phyloP scores from a whole-genome alignment of 139 green algal species.

The Coccomyxa sp. region DNA sequence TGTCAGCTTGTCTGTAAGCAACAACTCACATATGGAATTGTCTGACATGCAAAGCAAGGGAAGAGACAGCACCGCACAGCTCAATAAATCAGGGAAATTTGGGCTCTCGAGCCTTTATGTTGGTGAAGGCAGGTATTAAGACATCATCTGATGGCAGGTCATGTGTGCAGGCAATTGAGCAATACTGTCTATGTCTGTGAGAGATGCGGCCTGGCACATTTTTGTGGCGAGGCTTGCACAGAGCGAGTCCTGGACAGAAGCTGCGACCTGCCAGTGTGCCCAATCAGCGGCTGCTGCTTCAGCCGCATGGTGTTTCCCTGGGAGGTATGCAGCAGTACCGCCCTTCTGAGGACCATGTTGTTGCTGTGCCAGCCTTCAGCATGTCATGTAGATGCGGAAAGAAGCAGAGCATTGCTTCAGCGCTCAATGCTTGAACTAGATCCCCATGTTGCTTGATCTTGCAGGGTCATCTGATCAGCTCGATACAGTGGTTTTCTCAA shows the following conservation, averaged over 20 bases:
- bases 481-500: not conserved
- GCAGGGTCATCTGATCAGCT: not conserved
- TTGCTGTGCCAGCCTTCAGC: no score
- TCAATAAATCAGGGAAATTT: no score
- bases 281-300: slow-evolving; percentile 19
- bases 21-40: no score
- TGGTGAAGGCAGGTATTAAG: no score
- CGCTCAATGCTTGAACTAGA: not conserved
- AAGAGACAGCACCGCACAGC: no score
- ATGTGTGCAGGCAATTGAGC: not conserved
- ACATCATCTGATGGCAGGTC: no score
- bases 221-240: slow-evolving; percentile 19
- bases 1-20: no score
- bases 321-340: slow-evolving; percentile 10
- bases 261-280: slow-evolving; percentile 19
- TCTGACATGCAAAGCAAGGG: no score
- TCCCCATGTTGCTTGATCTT: not conserved
- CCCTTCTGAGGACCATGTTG: no score
- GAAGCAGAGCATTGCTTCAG: no score
- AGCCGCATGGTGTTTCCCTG: slow-evolving; percentile 7
- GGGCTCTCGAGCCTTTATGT: no score
- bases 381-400: no score
- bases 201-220: slow-evolving; percentile 17
- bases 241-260: slow-evolving; percentile 21
- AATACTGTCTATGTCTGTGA: slow-evolving; percentile 14